Conservation (phyloP, 805 yeast species). For the Saturnispora ahearnii region DNA sequence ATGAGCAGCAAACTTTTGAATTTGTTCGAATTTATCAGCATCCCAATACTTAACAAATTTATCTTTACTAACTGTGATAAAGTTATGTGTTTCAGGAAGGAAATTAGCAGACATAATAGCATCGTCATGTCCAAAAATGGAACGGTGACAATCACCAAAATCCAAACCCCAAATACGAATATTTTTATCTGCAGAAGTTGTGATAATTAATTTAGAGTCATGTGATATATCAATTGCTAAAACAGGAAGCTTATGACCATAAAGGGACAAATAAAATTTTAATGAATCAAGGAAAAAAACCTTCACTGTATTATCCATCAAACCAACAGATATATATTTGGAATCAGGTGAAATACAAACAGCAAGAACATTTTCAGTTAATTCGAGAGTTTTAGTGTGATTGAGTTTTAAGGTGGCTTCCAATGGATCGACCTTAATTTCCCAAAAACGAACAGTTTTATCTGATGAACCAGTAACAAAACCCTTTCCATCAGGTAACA, state of each 20-base stretch:
- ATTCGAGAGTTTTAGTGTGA: constrained; percentile 75
- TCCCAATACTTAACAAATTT: constrained; percentile 93
- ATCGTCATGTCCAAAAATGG: constrained; percentile 95
- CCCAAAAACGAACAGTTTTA: constrained; percentile 85
- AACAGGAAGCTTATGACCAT: constrained; percentile 96
- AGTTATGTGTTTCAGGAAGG: constrained; percentile 77
- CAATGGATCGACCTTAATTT: constrained; percentile 60
- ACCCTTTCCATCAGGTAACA: constrained; percentile 76
- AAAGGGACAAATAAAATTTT: constrained; percentile 79
- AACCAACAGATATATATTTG: constrained; percentile 69
- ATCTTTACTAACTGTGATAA: constrained; percentile 86
- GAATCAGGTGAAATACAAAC: constrained; percentile 76
- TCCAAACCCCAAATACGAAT: constrained; percentile 98
- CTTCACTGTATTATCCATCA: constrained; percentile 91
- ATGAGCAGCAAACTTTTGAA: constrained; percentile 80
- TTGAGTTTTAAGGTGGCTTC: constrained; percentile 46
- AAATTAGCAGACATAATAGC: constrained; percentile 84
- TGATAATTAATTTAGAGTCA: constrained; percentile 80
- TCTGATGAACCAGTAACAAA: constrained; percentile 93
- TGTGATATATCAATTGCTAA: constrained; percentile 82
- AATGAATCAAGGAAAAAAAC: constrained; percentile 81
- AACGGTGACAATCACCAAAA: constrained; percentile 97
- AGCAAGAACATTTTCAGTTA: constrained; percentile 75
- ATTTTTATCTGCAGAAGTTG: constrained; percentile 96
- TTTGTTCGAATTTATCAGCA: constrained; percentile 91